Evolutionary conservation across 805 yeast species (phyloP), one percentile per base, ranked within the genome.

Genomic region (Monosporozyma yasuniensis): DNA sequence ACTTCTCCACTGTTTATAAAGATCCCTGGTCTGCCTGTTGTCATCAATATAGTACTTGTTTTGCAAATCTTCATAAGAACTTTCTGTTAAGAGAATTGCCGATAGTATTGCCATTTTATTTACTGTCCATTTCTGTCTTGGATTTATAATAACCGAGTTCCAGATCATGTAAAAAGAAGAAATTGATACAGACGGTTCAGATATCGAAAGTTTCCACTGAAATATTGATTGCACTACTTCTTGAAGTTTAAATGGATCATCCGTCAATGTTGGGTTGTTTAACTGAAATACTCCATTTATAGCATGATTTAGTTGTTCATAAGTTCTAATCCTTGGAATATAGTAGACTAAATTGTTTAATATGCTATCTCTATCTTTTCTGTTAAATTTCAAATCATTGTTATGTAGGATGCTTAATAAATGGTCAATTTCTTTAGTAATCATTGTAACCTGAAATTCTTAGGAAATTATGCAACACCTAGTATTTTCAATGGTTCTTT

Each of bases 201-300:
- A 64, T 3, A 65, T 61, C 34, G 61, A 56, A 19, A 64, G 47
- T 47, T 65, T 65, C 64, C 66, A 63, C 4, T 52, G 49, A 9
- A 60, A 54, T 10, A 64, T 56, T 7, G 58, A 56, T 37, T 57
- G 58, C 1, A 54, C 46, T 45, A 55, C 48, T 18, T 59, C 59
- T 22, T 53, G 54, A 7, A 61, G 34, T 30, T 49, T 47, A 8
- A 53, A 46, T 1, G 54, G 44, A 27, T 57, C 58, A 5, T 18
- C 11, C 6, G 30, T 21, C 3, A 47, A 22, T 1, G 27, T 37
- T 54, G 55, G 51, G 12, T 47, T 19, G 8, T 46, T 19, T 6
- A 60, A 53, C 18, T 50, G 50, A 35, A 63, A 53, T 3, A 59
- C 32, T 4, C 57, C 48, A 25, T 38, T 18, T 3, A 59, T 50